Percentiles rank a stretch among this genome's conserved stretches.
Conservation (phyloP, 805 yeast species). For the Candida pini region DNA sequence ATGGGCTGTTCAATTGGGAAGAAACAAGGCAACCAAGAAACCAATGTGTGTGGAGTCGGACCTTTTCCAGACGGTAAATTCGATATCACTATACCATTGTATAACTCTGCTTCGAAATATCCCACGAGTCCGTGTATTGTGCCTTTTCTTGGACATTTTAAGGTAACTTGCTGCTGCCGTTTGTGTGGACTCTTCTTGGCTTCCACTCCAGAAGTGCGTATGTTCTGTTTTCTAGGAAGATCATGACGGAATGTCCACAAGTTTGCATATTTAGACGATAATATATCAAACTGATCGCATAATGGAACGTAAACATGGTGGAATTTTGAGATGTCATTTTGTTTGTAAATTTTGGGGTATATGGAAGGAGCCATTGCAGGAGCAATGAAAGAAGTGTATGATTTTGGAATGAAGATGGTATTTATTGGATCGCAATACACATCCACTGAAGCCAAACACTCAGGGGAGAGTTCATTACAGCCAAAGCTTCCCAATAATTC, state of each 20-base stretch:
- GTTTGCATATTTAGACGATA: constrained; percentile 42
- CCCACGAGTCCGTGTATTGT: constrained; percentile 73
- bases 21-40: constrained; percentile 66
- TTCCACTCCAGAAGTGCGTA: neutral
- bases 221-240: neutral
- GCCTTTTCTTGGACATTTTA: constrained; percentile 43
- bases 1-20: constrained; percentile 57
- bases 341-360: constrained; percentile 29
- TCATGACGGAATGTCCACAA: constrained; percentile 58
- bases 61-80: constrained; percentile 35
- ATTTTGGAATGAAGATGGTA: constrained; percentile 59
- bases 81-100: constrained; percentile 50
- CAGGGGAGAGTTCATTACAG: constrained; percentile 87
- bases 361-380: constrained; percentile 62
- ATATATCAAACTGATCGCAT: constrained; percentile 31
- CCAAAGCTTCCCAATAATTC: constrained; percentile 90
- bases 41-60: constrained; percentile 37
- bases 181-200: constrained; percentile 16
- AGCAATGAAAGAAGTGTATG: constrained; percentile 53
- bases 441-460: constrained; percentile 51
- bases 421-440: constrained; percentile 34
- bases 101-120: constrained; percentile 65
- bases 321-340: constrained; percentile 8
- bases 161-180: constrained; percentile 22
- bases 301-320: constrained; percentile 27